A percentile compares a stretch with the other conserved stretches of the same genome.
Evolutionary conservation across 352 stramenopile genomes (phyloP).

Genomic region (Pythium biforme): DNA sequence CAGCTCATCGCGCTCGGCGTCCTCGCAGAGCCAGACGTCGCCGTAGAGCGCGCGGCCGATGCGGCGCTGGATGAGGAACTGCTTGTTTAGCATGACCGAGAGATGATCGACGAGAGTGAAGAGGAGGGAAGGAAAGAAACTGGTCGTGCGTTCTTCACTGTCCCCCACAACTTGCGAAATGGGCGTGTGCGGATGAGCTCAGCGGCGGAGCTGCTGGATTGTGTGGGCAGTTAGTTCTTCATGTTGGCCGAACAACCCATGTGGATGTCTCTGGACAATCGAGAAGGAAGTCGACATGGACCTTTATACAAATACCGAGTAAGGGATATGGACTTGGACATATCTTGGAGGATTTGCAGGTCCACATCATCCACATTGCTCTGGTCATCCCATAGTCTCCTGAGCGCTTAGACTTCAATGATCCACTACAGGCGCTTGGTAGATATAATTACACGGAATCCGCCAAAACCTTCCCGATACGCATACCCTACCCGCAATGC

Average conservation of each 20-base stretch:
- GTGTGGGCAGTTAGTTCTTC: not conserved
- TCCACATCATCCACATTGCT: not conserved
- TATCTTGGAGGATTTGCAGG: not conserved
- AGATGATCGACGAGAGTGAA: not conserved
- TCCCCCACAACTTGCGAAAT: constrained; percentile 10
- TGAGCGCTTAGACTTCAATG: not conserved
- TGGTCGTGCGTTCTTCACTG: not conserved
- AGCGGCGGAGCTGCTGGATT: not conserved
- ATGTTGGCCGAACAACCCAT: not conserved
- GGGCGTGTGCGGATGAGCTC: not conserved
- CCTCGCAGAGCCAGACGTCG: constrained; percentile 44
- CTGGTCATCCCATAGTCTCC: not conserved
- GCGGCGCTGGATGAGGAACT: constrained; percentile 7
- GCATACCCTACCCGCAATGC: not conserved
- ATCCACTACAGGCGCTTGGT: not conserved
- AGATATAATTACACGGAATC: not conserved
- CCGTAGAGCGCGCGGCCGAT: constrained; percentile 45
- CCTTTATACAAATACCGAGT: too few species aligned
- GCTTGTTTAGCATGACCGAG: constrained; percentile 10
- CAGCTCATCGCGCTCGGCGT: constrained; percentile 35
- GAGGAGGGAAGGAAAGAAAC: not conserved
- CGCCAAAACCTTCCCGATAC: not conserved
- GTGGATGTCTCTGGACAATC: not conserved
- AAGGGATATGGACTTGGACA: not conserved
- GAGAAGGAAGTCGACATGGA: too few species aligned